Percentiles rank a stretch among this genome's conserved stretches.
Conservation (phyloP, 2,329 filamentous ascomycete species). For the Metarhizium guizhouense region DNA sequence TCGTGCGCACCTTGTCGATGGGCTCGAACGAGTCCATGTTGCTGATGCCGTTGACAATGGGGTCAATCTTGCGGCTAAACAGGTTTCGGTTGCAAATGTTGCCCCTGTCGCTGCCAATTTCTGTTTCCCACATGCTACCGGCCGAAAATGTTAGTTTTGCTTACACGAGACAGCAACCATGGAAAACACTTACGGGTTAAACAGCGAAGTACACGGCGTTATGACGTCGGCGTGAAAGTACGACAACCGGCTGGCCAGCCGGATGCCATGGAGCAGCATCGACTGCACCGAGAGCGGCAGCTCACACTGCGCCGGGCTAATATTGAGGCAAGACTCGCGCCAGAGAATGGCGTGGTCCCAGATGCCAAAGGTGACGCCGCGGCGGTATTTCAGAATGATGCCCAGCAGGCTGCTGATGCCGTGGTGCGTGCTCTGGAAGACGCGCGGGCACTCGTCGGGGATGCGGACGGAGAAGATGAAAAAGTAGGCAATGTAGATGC, state of each 20-base stretch:
- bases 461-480: slow-evolving; percentile 51
- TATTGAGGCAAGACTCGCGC: slow-evolving; percentile 44
- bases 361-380: slow-evolving; percentile 50
- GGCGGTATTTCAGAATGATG: slow-evolving; percentile 52
- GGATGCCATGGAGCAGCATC: slow-evolving; percentile 35
- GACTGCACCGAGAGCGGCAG: slow-evolving; percentile 40
- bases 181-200: slow-evolving; percentile 36
- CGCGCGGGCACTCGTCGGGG: slow-evolving; percentile 46
- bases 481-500: slow-evolving; percentile 33
- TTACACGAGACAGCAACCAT: neutral
- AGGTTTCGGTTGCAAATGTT: slow-evolving; percentile 45
- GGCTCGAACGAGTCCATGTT: slow-evolving; percentile 56
- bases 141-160: neutral
- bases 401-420: slow-evolving; percentile 52
- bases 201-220: slow-evolving; percentile 49
- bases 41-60: slow-evolving; percentile 56
- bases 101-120: slow-evolving; percentile 50
- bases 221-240: slow-evolving; percentile 49
- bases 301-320: slow-evolving; percentile 39
- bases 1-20: slow-evolving; percentile 48
- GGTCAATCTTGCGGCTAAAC: slow-evolving; percentile 52
- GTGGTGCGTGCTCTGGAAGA: slow-evolving; percentile 56
- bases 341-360: slow-evolving; percentile 57
- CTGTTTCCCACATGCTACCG: slow-evolving; percentile 46
- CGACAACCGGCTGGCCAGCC: slow-evolving; percentile 35